phyloP scores from a whole-genome alignment of 2,329 filamentous ascomycete species.

The Aspergillus tamarii region DNA sequence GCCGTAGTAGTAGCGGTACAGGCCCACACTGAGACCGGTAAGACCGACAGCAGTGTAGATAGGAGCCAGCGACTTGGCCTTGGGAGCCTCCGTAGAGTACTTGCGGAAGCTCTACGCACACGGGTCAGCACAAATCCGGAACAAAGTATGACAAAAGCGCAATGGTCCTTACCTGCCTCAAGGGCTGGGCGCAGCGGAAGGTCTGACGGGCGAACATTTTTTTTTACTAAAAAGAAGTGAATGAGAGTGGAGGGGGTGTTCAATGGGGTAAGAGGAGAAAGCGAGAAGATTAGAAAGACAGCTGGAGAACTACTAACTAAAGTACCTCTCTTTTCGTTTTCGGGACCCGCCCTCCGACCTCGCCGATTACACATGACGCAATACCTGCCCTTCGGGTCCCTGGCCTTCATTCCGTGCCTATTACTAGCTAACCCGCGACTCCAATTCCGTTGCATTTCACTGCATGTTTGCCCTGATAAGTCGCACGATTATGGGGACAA shows the following conservation, averaged over 20 bases:
- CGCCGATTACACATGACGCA: conserved; percentile 33
- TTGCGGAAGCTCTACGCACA: conserved; percentile 61
- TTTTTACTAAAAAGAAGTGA: conserved; percentile 11
- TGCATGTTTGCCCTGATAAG: too few species aligned
- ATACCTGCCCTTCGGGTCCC: conserved; percentile 19
- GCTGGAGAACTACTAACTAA: background rate
- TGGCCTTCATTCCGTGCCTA: background rate
- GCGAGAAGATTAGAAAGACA: background rate
- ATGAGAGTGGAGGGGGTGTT: conserved; percentile 18
- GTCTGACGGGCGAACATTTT: conserved; percentile 70
- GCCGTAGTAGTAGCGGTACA: conserved; percentile 52
- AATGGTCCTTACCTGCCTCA: conserved; percentile 61
- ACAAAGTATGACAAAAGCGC: background rate
- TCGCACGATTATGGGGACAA: background rate
- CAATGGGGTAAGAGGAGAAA: conserved; percentile 20
- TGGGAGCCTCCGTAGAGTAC: conserved; percentile 69
- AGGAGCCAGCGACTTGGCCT: conserved; percentile 59
- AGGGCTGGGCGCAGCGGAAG: conserved; percentile 66
- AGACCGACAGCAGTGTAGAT: conserved; percentile 55
- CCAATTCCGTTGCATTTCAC: background rate
- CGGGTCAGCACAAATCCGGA: conserved; percentile 2
- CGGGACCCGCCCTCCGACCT: conserved; percentile 15
- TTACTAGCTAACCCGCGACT: conserved; percentile 15
- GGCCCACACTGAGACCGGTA: conserved; percentile 57
- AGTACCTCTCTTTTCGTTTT: conserved; percentile 15